These are phyloP conservation scores for Poronia punctata DNA, from an alignment of 495 filamentous ascomycete genomes.

Conservation along the genomic window DNA sequence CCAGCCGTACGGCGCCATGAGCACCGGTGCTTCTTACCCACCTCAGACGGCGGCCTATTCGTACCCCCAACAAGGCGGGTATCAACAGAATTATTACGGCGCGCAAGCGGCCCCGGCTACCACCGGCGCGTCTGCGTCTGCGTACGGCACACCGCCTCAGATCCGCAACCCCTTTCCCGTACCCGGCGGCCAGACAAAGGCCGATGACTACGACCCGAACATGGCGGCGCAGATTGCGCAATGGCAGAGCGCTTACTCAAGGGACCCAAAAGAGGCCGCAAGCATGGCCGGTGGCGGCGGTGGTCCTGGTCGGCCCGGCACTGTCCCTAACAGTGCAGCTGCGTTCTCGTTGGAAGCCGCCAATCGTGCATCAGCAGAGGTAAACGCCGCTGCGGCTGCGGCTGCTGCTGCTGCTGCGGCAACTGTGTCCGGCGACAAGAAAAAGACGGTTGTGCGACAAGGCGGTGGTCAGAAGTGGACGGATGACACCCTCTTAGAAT, in stretches of 20 bases:
- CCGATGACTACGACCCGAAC: constrained; percentile 62
- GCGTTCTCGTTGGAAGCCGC: constrained; percentile 15
- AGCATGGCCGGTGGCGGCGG: constrained; percentile 14
- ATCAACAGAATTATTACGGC: constrained; percentile 41
- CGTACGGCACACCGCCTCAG: constrained; percentile 55
- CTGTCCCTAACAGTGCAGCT: constrained; percentile 8
- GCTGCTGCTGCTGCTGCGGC: constrained; percentile 29
- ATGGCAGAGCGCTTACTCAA: constrained; percentile 89
- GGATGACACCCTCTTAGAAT: constrained; percentile 80
- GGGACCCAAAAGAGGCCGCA: constrained; percentile 34
- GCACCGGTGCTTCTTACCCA: constrained; percentile 22
- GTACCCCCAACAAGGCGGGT: constrained; percentile 41
- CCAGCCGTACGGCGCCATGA: constrained; percentile 25
- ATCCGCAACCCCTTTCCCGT: constrained; percentile 84
- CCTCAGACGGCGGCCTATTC: constrained; percentile 14
- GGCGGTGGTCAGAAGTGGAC: constrained; percentile 89
- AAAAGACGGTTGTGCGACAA: constrained; percentile 72
- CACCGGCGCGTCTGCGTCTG: constrained; percentile 18
- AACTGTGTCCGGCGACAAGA: constrained; percentile 29
- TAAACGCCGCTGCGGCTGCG: constrained; percentile 34
- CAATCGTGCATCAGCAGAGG: constrained; percentile 12
- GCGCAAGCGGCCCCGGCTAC: constrained; percentile 35
- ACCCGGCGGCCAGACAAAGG: constrained; percentile 41
- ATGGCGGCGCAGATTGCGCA: constrained; percentile 90
- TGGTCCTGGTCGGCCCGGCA: constrained; percentile 14